Evolutionary conservation across 164 flowering plant species (phyloP), one percentile per base, ranked within the genome.

Genomic region (Umbilicus rupestris): DNA sequence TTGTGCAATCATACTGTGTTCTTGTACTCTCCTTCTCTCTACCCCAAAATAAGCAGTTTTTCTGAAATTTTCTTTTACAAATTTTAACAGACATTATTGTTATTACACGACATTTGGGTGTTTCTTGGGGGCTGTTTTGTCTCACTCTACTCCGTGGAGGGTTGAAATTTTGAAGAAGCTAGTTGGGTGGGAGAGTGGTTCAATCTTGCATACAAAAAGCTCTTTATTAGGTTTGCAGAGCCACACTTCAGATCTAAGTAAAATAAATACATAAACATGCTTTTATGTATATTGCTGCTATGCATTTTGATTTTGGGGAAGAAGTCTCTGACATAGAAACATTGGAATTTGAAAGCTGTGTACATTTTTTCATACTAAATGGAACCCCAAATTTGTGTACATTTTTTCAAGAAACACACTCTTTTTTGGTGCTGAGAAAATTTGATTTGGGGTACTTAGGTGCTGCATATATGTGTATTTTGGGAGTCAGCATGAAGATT

Each of bases 341-440:
- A 69, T 85, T 80, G 84, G 82, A 82, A 80, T 79, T 83, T 80
- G 84, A 69, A 75, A 78, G 67, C 69, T 70, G 66, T 72, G 16
- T n/a, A n/a, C n/a, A n/a, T 20, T 12, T 52, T 52, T 26, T 30
- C 58, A 52, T 14, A 52, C 14, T 52, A 52, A 24, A 24, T 52
- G 14, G 15, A 52, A 55, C 19, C 57, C 19, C 31, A 55, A 55
- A 55, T 19, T 14, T 55, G 28, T 26, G 11, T 55, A 55, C 33
- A 26, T 11, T 26, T 55, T 55, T 55, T 19, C 12, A 55, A 15
- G 8, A 52, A 26, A 55, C 16, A 26, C 16, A 26, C 33, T 12
- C n/a, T 19, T 22, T 50, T 50, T 22, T 50, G 57, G 10, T 11
- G 60, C 3, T 12, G 5, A 55, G 44, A 29, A 55, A 55, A 55